Base-by-base conservation (phyloP, 768 basidiomycete genomes). In the Termitomyces eurrhizus region DNA sequence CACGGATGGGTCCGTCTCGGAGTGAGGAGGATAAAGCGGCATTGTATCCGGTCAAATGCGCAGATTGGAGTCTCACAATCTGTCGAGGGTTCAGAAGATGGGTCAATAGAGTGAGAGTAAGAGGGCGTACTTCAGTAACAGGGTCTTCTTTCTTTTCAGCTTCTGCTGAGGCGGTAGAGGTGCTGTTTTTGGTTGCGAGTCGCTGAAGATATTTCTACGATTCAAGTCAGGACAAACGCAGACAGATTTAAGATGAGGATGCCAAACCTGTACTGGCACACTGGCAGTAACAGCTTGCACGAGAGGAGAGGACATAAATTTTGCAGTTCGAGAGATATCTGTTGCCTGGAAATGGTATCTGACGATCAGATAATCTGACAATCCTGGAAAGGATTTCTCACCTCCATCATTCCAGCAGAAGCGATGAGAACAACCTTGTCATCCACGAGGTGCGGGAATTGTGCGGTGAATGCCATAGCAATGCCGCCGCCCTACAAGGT, bases 41-140 rank as follows among this genome's bases (percentile, higher is more conserved):
- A 64, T 92, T 90, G 69, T 84, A 92, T 4, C 90, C 83, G 0
- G 86, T 82, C 6, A 92, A 78, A 67, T 90, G 86, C 1, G 90
- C 90, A 0, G 88, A 88, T 72, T 92, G 90, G 13, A 90, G 74
- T n/a, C 89, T 82, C 0, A 91, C 85, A 58, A 92, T 86, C 84
- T 89, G 62, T 33, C 2, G 12, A 4, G 21, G 7, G 32, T 24
- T 51, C 46, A 29, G 29, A 13, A 41, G 18, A 7, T 33, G 48
- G 13, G 13, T 44, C n/a, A 32, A 21, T 14, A 2, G 12, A 26
- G 8, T 33, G 18, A 33, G 24, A 44, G 13, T 48, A 52, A 58
- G 55, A 33, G n/a, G 44, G 12, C 26, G 16, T 36, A 78, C 83
- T 71, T 85, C 82, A 4, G 76, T 72, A 37, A 83, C 76, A 16